Evolutionary conservation across 306 rosid genomes (phyloP).

Genomic region (Glycine tomentella): DNA sequence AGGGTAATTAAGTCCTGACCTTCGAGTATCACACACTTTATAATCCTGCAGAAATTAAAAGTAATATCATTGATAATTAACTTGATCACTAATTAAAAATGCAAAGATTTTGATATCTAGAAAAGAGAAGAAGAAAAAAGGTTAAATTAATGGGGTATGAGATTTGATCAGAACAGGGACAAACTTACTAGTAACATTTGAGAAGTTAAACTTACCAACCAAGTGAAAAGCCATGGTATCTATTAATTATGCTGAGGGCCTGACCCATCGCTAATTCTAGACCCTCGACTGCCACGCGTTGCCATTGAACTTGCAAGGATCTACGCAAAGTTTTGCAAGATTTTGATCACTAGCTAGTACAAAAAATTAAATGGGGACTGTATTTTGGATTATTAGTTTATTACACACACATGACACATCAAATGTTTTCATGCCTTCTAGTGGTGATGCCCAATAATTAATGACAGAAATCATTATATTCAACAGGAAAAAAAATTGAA

Average conservation of each 20-base stretch:
- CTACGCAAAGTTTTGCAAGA: not conserved
- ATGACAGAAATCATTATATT: too few relatives aligned
- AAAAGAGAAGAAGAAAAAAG: not conserved
- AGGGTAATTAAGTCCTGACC: constrained; percentile 18
- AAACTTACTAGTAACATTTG: constrained; percentile 29
- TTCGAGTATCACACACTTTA: not conserved
- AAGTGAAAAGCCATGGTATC: not conserved
- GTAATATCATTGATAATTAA: not conserved
- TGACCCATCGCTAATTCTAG: constrained; percentile 21
- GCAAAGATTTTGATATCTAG: not conserved
- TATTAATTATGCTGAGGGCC: constrained; percentile 26
- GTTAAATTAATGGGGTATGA: not conserved
- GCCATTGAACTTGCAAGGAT: not conserved
- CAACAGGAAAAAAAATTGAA: too few relatives aligned
- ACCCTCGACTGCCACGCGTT: constrained; percentile 12
- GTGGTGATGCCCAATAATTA: not conserved
- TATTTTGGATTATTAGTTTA: not conserved
- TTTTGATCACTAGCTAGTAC: not conserved
- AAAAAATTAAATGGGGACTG: not conserved
- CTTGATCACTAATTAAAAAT: not conserved
- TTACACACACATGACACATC: not conserved
- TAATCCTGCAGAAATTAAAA: constrained; percentile 24
- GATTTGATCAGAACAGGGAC: not conserved
- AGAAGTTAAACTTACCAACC: not conserved
- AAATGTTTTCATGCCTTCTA: not conserved